Percentiles rank a stretch among this genome's conserved stretches.
Conservation (phyloP, 768 basidiomycete species). For the Trametes elegans region DNA sequence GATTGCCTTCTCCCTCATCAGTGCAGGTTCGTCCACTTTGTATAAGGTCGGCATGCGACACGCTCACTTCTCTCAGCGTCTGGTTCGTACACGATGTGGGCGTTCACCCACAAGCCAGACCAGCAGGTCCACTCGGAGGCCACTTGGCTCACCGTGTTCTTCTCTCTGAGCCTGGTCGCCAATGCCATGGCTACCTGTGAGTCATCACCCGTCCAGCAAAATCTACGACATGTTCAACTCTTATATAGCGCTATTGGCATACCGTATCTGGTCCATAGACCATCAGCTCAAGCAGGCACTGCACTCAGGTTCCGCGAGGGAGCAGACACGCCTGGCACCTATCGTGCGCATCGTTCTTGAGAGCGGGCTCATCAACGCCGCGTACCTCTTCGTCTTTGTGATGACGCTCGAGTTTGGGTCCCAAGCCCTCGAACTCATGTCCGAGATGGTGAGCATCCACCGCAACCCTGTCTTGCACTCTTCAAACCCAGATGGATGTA, state of each 20-base stretch:
- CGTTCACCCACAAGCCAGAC: background rate
- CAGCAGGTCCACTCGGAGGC: background rate
- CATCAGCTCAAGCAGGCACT: background rate
- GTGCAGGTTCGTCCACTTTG: background rate
- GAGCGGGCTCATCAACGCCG: conserved; percentile 22
- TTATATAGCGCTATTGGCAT: conserved; percentile 12
- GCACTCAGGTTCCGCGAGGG: background rate
- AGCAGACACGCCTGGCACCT: background rate
- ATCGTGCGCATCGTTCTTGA: conserved; percentile 19
- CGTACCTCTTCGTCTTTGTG: conserved; percentile 18
- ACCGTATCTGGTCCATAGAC: conserved; percentile 14
- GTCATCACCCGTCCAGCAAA: background rate
- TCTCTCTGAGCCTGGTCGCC: conserved; percentile 6
- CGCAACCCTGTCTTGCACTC: background rate
- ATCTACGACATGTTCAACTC: background rate
- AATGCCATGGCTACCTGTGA: conserved; percentile 13
- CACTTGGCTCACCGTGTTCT: conserved; percentile 2
- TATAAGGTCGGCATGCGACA: background rate
- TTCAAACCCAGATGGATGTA: no score
- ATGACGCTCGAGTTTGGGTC: conserved; percentile 13
- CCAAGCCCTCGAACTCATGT: conserved; percentile 16
- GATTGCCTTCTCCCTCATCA: background rate
- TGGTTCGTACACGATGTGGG: conserved; percentile 7
- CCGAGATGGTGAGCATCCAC: conserved; percentile 1
- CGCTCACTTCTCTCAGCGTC: background rate